Evolutionary conservation across 495 filamentous ascomycete species (phyloP), one percentile per base, ranked within the genome.

Genomic region (Coniosporium apollinis): DNA sequence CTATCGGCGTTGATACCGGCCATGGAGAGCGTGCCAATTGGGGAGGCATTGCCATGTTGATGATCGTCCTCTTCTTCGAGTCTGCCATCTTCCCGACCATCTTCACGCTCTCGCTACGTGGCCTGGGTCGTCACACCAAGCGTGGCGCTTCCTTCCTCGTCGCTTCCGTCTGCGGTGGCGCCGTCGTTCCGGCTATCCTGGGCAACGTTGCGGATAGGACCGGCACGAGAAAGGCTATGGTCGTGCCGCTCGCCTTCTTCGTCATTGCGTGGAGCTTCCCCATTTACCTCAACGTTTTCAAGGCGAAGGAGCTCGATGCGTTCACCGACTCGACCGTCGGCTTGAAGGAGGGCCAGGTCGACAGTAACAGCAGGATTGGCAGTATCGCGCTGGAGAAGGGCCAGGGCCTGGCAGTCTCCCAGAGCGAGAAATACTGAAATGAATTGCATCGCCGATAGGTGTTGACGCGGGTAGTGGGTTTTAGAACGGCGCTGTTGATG

Each of bases 41-140:
- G 44, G 59, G 58, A 14, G 67, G 66, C 19, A 54, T 82, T 41
- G 62, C 63, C 10, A 62, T 77, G 56, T 55, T 79, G 8, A 71
- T 64, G 48, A 50, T 79, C 10, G 69, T 76, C 5, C 66, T 83
- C 16, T 76, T 74, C 57, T 81, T 72, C 45, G 79, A 81, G 51
- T 73, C 69, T 2, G 70, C 66, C 33, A 67, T 77, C 52, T 84
- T 76, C 62, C 76, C 79, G 0, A 69, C 78, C 5, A 72, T 81
- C 35, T 79, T 78, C 55, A 64, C 71, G 2, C 61, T 83, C 2
- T 67, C 70, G 2, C 61, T 86, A 19, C 67, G 78, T 30, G 77
- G 79, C 5, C 64, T 83, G 0, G 77, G 76, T 5, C 61, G 68
- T 14, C 75, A 74, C 38, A 82, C 76, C 1, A 84, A 84, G 54